Evolutionary conservation across 1,139 yeast species (phyloP).

Genomic region (Spencermartinsiella ligniputridi): DNA sequence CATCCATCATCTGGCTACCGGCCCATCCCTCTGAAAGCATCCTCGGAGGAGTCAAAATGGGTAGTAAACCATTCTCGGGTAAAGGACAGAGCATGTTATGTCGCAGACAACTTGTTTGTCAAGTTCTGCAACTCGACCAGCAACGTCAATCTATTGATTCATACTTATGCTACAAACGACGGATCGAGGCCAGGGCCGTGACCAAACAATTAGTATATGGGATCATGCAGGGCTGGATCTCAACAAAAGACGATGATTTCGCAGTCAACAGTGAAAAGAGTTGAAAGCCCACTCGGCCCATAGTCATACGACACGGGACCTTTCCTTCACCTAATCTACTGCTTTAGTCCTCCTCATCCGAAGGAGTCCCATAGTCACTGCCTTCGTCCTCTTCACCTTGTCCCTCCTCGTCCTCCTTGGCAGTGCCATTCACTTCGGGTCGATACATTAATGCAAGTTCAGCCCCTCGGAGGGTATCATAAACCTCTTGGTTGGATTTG

Average conservation of each 20-base stretch:
- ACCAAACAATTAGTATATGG: conserved; percentile 23
- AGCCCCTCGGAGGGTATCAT: conserved; percentile 70
- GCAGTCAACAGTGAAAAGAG: background rate
- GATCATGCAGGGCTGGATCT: conserved; percentile 27
- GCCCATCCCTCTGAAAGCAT: conserved; percentile 24
- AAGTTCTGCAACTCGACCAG: background rate
- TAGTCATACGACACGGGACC: background rate
- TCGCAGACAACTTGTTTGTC: conserved; percentile 12
- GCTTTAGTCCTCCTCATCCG: conserved; percentile 8
- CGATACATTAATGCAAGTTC: conserved; percentile 56
- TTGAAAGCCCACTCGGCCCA: background rate
- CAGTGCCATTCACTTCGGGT: conserved; percentile 28
- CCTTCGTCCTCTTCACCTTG: conserved; percentile 15
- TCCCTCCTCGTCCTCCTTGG: conserved; percentile 17
- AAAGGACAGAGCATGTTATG: conserved; percentile 25
- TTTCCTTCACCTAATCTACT: too few relatives aligned
- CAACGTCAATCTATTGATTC: conserved; percentile 1
- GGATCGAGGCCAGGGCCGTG: conserved; percentile 13
- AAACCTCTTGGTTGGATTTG: conserved; percentile 49
- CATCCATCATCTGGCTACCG: conserved; percentile 20
- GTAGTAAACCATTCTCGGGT: conserved; percentile 27
- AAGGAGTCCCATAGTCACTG: conserved; percentile 3
- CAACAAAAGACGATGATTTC: conserved; percentile 31
- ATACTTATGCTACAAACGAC: conserved; percentile 16
- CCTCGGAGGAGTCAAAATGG: conserved; percentile 33